Evolutionary conservation across 306 rosid genomes (phyloP).

Genomic region (Comarum palustre): DNA sequence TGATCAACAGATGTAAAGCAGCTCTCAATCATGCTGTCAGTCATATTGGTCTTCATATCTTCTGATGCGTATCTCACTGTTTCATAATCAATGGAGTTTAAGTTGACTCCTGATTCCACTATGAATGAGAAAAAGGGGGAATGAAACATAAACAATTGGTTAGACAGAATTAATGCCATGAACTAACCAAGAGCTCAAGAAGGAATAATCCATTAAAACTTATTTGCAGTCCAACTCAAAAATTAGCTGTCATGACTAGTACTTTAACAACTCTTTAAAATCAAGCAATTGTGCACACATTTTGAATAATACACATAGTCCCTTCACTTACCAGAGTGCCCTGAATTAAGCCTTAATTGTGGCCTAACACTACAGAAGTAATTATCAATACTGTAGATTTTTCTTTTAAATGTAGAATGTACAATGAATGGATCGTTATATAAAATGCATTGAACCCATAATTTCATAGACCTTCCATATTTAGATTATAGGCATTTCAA

Average conservation of each 20-base stretch:
- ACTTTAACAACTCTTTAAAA: neutral
- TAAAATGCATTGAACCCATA: neutral
- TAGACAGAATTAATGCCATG: neutral
- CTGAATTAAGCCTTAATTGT: neutral
- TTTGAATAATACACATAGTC: neutral
- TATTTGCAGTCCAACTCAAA: neutral
- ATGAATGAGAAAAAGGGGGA: conserved; percentile 1
- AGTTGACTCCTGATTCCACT: neutral
- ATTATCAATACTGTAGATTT: neutral
- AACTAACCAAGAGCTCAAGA: neutral
- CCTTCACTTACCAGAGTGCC: neutral
- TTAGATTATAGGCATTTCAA: neutral
- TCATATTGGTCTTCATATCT: conserved; percentile 29
- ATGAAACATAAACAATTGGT: neutral
- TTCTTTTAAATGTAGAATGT: neutral
- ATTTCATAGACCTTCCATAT: neutral
- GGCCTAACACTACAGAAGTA: neutral
- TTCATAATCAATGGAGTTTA: conserved; percentile 29
- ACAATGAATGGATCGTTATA: too few relatives aligned
- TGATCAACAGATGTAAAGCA: conserved; percentile 27
- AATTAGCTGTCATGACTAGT: neutral
- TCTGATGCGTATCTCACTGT: conserved; percentile 20
- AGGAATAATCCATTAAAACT: neutral
- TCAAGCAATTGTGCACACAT: neutral
- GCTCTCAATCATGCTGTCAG: conserved; percentile 28